phyloP scores from a whole-genome alignment of 1,284 basidiomycete species.

The Puccinia novopanici region DNA sequence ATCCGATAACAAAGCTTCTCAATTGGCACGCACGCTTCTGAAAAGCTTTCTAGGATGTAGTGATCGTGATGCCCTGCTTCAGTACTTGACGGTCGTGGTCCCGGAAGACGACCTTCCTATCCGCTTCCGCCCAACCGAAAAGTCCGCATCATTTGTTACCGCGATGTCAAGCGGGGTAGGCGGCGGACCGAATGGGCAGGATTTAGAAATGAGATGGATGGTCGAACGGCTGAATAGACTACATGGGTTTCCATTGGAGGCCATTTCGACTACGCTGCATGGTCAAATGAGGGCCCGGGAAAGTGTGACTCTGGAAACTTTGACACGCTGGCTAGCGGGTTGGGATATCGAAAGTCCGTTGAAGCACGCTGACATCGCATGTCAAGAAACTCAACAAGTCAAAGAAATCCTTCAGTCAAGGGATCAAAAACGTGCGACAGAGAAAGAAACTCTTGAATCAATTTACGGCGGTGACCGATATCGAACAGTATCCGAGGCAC shows the following conservation, averaged over 20 bases:
- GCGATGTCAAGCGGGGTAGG: conserved; percentile 34
- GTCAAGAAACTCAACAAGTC: conserved; percentile 55
- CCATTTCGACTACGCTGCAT: conserved; percentile 66
- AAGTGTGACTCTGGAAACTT: conserved; percentile 59
- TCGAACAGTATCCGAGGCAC: conserved; percentile 57
- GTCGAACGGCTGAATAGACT: conserved; percentile 79
- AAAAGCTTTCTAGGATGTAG: conserved; percentile 63
- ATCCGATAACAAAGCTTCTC: conserved; percentile 56
- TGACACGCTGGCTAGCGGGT: conserved; percentile 60
- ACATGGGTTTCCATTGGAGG: conserved; percentile 76
- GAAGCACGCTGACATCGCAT: conserved; percentile 62
- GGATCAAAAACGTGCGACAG: conserved; percentile 68
- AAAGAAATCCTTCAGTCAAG: conserved; percentile 60
- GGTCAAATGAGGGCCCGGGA: conserved; percentile 56
- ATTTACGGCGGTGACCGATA: conserved; percentile 61
- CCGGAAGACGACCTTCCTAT: conserved; percentile 77
- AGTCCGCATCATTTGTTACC: conserved; percentile 70
- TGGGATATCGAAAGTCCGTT: conserved; percentile 63
- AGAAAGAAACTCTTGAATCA: conserved; percentile 67
- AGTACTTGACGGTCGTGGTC: conserved; percentile 71
- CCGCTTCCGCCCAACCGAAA: conserved; percentile 67
- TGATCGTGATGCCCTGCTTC: conserved; percentile 63
- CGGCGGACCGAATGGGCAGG: conserved; percentile 64
- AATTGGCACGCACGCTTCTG: conserved; percentile 58
- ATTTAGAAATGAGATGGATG: conserved; percentile 76